Percentiles rank a stretch among this genome's conserved stretches.
These are phyloP conservation scores for Neoconidiobolus thromboides DNA, from an alignment of 371 early-diverging fungal genomes.

Conservation along the genomic window DNA sequence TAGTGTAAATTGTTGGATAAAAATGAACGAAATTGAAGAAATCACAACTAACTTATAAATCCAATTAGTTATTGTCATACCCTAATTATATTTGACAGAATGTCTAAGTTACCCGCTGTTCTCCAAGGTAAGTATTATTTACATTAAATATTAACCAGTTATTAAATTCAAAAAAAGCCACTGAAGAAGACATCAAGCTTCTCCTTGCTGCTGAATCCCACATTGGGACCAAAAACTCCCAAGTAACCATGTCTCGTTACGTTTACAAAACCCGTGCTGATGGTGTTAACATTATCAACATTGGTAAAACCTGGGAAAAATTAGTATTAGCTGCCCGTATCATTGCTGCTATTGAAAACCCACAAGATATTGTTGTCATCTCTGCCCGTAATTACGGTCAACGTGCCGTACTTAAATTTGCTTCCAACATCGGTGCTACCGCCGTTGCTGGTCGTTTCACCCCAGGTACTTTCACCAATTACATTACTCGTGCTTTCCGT, in stretches of 20 bases:
- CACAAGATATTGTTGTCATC: slow-evolving; percentile 85
- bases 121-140: slow-evolving; percentile 3
- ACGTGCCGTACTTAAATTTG: slow-evolving; percentile 97
- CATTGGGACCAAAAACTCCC: slow-evolving; percentile 80
- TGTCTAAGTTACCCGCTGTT: slow-evolving; percentile 9
- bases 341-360: slow-evolving; percentile 91
- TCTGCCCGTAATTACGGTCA: slow-evolving; percentile 95
- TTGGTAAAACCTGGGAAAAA: slow-evolving; percentile 99
- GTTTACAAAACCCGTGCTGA: slow-evolving; percentile 86
- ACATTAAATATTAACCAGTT: neutral
- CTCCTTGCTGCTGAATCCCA: slow-evolving; percentile 87
- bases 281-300: slow-evolving; percentile 94
- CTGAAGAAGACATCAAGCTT: slow-evolving; percentile 73
- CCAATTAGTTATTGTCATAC: neutral
- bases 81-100: neutral
- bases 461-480: slow-evolving; percentile 99
- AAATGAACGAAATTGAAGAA: too few species aligned
- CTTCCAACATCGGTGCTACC: slow-evolving; percentile 90
- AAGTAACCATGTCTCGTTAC: slow-evolving; percentile 78
- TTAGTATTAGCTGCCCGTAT: slow-evolving; percentile 96
- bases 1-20: too few species aligned
- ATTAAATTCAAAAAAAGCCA: slow-evolving; percentile 8
- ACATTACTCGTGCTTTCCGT: slow-evolving; percentile 94
- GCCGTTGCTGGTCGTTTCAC: slow-evolving; percentile 99
- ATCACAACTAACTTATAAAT: neutral